Evolutionary conservation across 345 rosid species (phyloP).

Genomic region (Arabis alpina): DNA sequence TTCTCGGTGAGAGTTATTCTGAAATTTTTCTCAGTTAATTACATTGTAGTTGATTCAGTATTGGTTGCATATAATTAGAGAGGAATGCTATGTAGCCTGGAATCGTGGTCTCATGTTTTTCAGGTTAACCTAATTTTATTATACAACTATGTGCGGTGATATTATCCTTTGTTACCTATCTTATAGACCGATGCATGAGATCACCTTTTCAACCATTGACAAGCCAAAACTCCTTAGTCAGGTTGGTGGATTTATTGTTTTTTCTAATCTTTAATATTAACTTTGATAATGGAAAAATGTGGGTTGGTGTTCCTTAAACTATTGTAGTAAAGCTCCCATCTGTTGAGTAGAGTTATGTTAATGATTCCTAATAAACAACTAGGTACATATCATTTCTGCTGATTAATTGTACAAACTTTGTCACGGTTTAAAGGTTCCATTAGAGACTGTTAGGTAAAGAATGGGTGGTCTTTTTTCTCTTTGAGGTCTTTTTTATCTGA

Average conservation of each 20-base stretch:
- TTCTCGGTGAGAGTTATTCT: conserved; percentile 37
- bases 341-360: background rate
- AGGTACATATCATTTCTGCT: background rate
- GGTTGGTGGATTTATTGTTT: conserved; percentile 52
- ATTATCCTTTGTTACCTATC: conserved; percentile 38
- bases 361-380: background rate
- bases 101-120: conserved; percentile 3
- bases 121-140: conserved; percentile 25
- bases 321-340: background rate
- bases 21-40: background rate
- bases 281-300: background rate
- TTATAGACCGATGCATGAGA: conserved; percentile 93
- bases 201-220: conserved; percentile 95
- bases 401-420: background rate
- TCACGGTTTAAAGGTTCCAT: conserved; percentile 1
- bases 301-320: conserved; percentile 15
- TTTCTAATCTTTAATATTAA: background rate
- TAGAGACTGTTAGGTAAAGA: conserved; percentile 8
- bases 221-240: conserved; percentile 91
- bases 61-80: conserved; percentile 17
- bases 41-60: background rate
- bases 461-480: background rate
- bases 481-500: conserved; percentile 10
- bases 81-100: conserved; percentile 18
- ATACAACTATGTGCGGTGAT: conserved; percentile 21